phyloP scores from a whole-genome alignment of 2,329 filamentous ascomycete species.

The Microdochium nivale region DNA sequence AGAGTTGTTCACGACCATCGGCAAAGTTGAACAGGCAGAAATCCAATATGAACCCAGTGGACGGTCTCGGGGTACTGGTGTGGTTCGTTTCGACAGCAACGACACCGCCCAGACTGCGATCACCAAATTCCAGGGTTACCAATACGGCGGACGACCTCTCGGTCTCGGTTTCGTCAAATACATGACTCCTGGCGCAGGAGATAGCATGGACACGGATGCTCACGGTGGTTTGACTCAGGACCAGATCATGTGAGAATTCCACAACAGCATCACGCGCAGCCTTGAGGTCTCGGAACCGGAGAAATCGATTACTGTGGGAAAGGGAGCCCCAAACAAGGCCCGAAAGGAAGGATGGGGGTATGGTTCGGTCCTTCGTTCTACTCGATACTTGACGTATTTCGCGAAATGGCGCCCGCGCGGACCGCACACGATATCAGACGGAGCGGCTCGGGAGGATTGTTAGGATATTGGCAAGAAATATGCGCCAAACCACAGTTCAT shows the following conservation, averaged over 20 bases:
- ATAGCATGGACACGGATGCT: conserved; percentile 78
- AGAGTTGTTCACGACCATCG: conserved; percentile 95
- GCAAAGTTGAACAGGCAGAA: conserved; percentile 96
- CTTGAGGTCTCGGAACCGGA: not conserved
- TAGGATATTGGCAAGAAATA: no score
- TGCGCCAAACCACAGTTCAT: no score
- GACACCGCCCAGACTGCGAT: conserved; percentile 91
- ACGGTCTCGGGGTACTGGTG: conserved; percentile 86
- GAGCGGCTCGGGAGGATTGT: no score
- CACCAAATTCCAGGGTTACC: conserved; percentile 93
- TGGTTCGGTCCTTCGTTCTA: no score
- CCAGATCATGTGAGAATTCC: conserved; percentile 72
- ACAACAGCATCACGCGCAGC: not conserved
- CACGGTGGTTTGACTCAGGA: conserved; percentile 80
- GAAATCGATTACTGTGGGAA: no score
- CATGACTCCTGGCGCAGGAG: conserved; percentile 55
- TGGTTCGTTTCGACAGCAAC: conserved; percentile 82
- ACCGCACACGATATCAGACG: no score
- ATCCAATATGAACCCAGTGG: conserved; percentile 98
- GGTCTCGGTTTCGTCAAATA: conserved; percentile 94
- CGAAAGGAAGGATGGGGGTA: no score
- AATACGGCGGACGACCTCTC: conserved; percentile 91
- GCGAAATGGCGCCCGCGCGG: no score
- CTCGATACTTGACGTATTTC: no score
- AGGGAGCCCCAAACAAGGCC: no score